phyloP scores from a whole-genome alignment of 768 basidiomycete genomes.

The Collybiopsis confluens region DNA sequence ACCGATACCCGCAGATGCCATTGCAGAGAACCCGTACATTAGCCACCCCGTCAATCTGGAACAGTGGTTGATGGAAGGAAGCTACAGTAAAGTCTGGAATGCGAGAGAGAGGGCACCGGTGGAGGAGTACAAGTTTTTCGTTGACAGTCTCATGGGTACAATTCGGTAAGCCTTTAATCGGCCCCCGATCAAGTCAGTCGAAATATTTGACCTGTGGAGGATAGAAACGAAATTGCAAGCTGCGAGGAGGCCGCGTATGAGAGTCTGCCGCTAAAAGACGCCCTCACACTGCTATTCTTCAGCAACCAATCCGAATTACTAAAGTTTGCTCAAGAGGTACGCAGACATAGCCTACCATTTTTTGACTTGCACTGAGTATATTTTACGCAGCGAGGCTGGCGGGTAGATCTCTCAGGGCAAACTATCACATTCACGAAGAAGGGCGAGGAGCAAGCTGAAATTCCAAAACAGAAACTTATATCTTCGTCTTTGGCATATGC shows the following conservation, averaged over 20 bases:
- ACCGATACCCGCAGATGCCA: constrained; percentile 62
- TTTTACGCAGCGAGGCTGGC: constrained; percentile 68
- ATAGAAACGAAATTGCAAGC: constrained; percentile 93
- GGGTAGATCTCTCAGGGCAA: constrained; percentile 66
- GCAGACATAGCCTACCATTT: constrained; percentile 16
- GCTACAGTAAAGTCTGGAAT: constrained; percentile 97
- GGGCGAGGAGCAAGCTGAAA: constrained; percentile 77
- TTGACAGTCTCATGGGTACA: constrained; percentile 90
- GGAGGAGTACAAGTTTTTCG: constrained; percentile 92
- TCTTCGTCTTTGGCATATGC: constrained; percentile 75
- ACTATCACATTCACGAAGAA: constrained; percentile 78
- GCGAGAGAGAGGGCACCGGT: constrained; percentile 89
- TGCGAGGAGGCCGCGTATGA: constrained; percentile 95
- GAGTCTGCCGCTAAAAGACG: constrained; percentile 85
- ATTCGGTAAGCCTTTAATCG: constrained; percentile 58
- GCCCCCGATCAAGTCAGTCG: background rate
- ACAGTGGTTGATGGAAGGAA: constrained; percentile 97
- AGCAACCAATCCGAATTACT: constrained; percentile 74
- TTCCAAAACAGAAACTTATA: constrained; percentile 83
- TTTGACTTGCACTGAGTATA: constrained; percentile 7
- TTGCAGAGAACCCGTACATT: constrained; percentile 67
- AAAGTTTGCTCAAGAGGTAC: constrained; percentile 76
- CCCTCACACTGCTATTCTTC: constrained; percentile 90
- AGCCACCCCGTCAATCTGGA: constrained; percentile 89
- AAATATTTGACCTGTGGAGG: background rate